Evolutionary conservation across 257 asterid species (phyloP), one percentile per base, ranked within the genome.

Genomic region (Solanum corneliomulleri): DNA sequence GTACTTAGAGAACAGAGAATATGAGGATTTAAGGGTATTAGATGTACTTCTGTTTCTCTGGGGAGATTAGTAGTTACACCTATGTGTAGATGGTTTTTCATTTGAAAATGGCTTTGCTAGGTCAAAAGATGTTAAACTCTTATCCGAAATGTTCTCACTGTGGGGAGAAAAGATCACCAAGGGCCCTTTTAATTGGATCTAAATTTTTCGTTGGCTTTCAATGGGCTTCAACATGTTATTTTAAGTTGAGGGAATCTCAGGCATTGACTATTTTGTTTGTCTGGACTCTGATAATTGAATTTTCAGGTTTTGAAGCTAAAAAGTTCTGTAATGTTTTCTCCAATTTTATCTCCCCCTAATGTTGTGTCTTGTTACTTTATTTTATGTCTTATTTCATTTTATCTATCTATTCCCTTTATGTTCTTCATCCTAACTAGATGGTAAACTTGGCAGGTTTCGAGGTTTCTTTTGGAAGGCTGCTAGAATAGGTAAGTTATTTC

Each of bases 401-500:
- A 2, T 56, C 37, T 72, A 3, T 39, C 72, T 86, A 18, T 23
- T 42, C 83, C 4, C 18, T 6, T 11, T 76, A 60, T 47, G 47
- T 45, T 76, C 20, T 74, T 41, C 74, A 52, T 64, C 37, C 87
- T 88, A 6, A 88, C 25, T 15, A 84, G 44, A 84, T 56, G 7
- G 70, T 23, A 42, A 47, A 23, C 33, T 41, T 87, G 84, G 44
- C 94, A 92, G 94, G 91, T 92, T 92, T 81, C 93, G 94, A 83
- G 94, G 94, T 47, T 90, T 92, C 85, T 92, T 92, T 45, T 92
- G 94, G 94, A 91, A 92, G 91, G 94, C 94, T 80, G 94, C 93
- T 69, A 90, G 93, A 88, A 91, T 92, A 88, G 94, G 94, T 92
- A 86, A 71, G 87, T 58, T 80, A 49, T 29, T 69, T 81, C 12